Percentiles rank a stretch among this genome's conserved stretches.
Evolutionary conservation across 345 rosid species (phyloP).

Genomic region (Eucalyptus microcorys): DNA sequence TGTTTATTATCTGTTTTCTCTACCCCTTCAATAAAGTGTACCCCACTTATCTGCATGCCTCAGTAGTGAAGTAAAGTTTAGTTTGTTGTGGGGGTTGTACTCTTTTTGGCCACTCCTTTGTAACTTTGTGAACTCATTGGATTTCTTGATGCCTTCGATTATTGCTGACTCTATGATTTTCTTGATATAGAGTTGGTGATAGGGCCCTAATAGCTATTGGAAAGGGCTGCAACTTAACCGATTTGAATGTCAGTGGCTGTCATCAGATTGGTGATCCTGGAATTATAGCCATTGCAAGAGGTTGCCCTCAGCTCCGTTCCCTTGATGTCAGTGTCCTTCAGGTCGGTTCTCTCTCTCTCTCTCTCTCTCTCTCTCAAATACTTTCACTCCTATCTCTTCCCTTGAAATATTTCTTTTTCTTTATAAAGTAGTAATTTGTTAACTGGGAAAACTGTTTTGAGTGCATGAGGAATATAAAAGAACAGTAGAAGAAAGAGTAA

Average conservation of each 20-base stretch:
- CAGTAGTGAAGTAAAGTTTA: not conserved
- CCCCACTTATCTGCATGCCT: not conserved
- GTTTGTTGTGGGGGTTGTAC: not conserved
- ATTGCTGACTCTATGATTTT: not conserved
- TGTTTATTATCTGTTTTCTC: not conserved
- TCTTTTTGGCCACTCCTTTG: not conserved
- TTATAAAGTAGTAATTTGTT: not conserved
- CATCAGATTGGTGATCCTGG: constrained; percentile 75
- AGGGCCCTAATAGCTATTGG: constrained; percentile 69
- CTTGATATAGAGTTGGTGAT: constrained; percentile 57
- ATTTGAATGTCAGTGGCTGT: constrained; percentile 84
- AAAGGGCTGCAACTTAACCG: constrained; percentile 61
- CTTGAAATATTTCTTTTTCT: not conserved
- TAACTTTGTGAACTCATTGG: not conserved
- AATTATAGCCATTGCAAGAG: constrained; percentile 73
- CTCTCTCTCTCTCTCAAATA: not conserved
- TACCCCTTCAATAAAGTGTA: not conserved
- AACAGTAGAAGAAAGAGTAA: not conserved
- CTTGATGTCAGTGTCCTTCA: constrained; percentile 89
- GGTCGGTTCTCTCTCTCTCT: constrained; percentile 14
- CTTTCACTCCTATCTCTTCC: not conserved
- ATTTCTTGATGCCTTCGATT: not conserved
- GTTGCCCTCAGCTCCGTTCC: constrained; percentile 60
- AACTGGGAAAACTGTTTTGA: not conserved
- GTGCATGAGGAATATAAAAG: not conserved